phyloP scores from a whole-genome alignment of 257 asterid genomes.

The Coffea eugenioides region DNA sequence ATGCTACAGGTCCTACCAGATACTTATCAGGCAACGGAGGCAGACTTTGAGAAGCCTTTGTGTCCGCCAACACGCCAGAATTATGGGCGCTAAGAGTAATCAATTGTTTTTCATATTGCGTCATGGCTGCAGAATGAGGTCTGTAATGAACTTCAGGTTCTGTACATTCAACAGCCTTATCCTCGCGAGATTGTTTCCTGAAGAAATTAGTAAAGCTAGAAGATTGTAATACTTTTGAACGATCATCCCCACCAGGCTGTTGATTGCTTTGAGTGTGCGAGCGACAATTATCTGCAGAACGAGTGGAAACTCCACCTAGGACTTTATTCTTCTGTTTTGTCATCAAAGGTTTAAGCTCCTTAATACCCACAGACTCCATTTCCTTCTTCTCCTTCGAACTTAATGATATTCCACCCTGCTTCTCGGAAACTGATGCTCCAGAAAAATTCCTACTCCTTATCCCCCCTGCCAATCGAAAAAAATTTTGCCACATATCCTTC shows the following conservation, averaged over 20 bases:
- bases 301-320: slow-evolving; percentile 18
- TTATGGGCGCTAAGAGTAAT: slow-evolving; percentile 9
- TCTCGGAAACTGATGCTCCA: slow-evolving; percentile 42
- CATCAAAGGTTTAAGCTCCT: slow-evolving; percentile 10
- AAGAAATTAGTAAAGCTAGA: slow-evolving; percentile 42
- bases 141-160: slow-evolving; percentile 14
- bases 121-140: slow-evolving; percentile 16
- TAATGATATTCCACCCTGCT: slow-evolving; percentile 42
- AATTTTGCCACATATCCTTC: slow-evolving; percentile 51
- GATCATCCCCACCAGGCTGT: slow-evolving; percentile 11
- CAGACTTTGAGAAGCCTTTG: slow-evolving; percentile 30
- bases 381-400: slow-evolving; percentile 54
- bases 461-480: slow-evolving; percentile 58
- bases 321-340: slow-evolving; percentile 19
- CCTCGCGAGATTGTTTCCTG: slow-evolving; percentile 21
- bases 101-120: slow-evolving; percentile 28
- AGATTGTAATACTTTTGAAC: slow-evolving; percentile 22
- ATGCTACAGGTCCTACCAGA: slow-evolving; percentile 23
- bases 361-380: slow-evolving; percentile 18
- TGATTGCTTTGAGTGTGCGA: slow-evolving; percentile 13
- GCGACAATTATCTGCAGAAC: slow-evolving; percentile 11
- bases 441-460: slow-evolving; percentile 43
- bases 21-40: slow-evolving; percentile 33
- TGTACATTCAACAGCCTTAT: slow-evolving; percentile 17
- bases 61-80: slow-evolving; percentile 32